Base-by-base conservation (phyloP, 495 filamentous ascomycete genomes). In the Parachaetomium inaequale region DNA sequence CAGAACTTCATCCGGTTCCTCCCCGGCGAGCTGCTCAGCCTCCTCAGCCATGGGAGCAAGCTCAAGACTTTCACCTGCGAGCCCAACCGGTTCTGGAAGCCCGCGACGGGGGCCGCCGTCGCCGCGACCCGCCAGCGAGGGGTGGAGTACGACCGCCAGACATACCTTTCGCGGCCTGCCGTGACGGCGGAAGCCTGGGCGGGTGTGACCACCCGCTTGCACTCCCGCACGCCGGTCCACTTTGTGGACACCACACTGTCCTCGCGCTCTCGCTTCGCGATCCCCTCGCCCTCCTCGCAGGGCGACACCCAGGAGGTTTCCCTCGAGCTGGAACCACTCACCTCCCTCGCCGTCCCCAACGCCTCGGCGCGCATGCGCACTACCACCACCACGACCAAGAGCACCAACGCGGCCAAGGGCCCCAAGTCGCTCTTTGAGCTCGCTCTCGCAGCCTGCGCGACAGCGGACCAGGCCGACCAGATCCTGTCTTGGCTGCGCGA, bases 1-100 rank as follows among this genome's bases (percentile, higher is more conserved):
- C 79, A 87, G 47, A 94, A 94, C 64, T 67, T 72, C n/a, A 78
- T 96, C 10, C 76, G 75, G 6, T 84, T 74, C 56, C 81, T 96
- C 7, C 91, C 91, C 0, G 88, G 80, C 72, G 90, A 93, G 66
- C 70, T 93, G 0, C 75, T 92, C 2, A 75, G 77, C 55, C 73
- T 92, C 3, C 71, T 92, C 42, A 72, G 75, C 12, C 71, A 49
- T 14, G 75, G 66, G 8, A 63, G 66, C 55, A 74, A 69, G 42
- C 71, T 84, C 17, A 57, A 56, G 1, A 71, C 60, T 1, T 55
- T 84, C 17, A 66, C 65, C 15, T 62, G 80, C 34, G 76, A 78
- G 46, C 79, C 81, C 3, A 85, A 86, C 59, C 75, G 77, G 0
- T 82, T 83, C 56, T 67, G 74, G 32, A 64, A 66, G 31, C 76